Evolutionary conservation across 352 stramenopile genomes (phyloP), one percentile per base, ranked within the genome.

Genomic region (Phytophthora citricola): DNA sequence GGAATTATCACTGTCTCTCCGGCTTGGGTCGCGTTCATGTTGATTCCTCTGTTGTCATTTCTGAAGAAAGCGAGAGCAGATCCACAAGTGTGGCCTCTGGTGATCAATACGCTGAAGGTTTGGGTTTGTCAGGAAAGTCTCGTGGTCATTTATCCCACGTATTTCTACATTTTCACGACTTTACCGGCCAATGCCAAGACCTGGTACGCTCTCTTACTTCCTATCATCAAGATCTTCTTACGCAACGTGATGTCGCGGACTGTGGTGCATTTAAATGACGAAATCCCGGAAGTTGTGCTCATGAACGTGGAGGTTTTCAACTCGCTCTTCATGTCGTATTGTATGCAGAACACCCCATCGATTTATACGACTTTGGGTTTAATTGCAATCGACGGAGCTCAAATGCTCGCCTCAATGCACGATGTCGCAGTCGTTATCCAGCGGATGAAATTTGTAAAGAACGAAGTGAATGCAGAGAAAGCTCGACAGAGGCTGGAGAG

Each of bases 221-320:
- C 68, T 0, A 12, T 71, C 4, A 68, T 83, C 12, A 83, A 83
- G 31, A 40, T 79, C 11, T 17, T 66, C 12, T 39, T 68, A 12
- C 64, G 69, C 17, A 55, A 77, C 12, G 36, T 66, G 8, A 63
- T 68, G 41, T 58, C 62, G 6, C 59, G 55, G 2, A 69, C 45
- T 1, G 53, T 67, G 15, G 41, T 51, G 15, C 67, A 70, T 32
- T 11, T 77, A 20, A 64, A 55, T 10, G 61, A 78, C n/a, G 38
- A 68, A 38, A 61, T 69, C 8, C 73, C 69, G 0, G 52, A 62
- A 39, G 50, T 76, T 9, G 69, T 84, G 10, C 56, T 81, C 6
- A 71, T 83, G 63, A 83, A 76, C 22, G 55, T 83, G n/a, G 66
- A 84, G 22, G 69, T 84, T 17, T 82, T 78, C 41, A 78, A 72